A percentile compares a stretch with the other conserved stretches of the same genome.
These are phyloP conservation scores for Triangularia setosa DNA, from an alignment of 2,329 filamentous ascomycete genomes.

Conservation along the genomic window DNA sequence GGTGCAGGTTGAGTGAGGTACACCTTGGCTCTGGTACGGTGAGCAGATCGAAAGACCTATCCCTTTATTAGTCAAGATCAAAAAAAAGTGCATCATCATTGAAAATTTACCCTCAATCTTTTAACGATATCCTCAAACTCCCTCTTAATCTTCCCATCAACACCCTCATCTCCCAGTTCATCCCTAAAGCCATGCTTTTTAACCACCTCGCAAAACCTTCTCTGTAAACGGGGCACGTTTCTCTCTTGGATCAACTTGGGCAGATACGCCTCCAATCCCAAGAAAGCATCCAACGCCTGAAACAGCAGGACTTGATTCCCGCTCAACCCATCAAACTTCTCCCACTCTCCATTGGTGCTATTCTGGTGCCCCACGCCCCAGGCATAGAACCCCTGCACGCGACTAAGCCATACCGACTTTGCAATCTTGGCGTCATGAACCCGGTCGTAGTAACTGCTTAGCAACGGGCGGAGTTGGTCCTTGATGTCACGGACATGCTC, in stretches of 20 bases:
- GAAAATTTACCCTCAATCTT: conserved; percentile 28
- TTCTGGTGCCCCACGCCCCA: conserved; percentile 32
- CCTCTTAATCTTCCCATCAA: conserved; percentile 23
- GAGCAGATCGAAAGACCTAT: conserved; percentile 31
- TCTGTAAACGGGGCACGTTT: conserved; percentile 29
- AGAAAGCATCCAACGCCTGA: conserved; percentile 34
- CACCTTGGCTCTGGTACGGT: conserved; percentile 27
- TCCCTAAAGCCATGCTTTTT: conserved; percentile 25
- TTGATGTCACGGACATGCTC: conserved; percentile 22
- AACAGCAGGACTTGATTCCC: conserved; percentile 36
- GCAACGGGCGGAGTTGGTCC: conserved; percentile 23
- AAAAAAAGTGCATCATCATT: not conserved
- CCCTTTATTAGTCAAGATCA: not conserved
- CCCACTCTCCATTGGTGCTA: conserved; percentile 19
- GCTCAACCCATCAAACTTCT: conserved; percentile 34
- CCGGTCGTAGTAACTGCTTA: conserved; percentile 29
- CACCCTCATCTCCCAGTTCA: conserved; percentile 4
- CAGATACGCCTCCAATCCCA: conserved; percentile 33
- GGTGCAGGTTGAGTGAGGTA: conserved; percentile 32
- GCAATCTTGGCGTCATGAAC: conserved; percentile 30
- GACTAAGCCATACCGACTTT: conserved; percentile 30
- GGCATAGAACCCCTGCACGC: conserved; percentile 35
- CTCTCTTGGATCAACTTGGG: conserved; percentile 18
- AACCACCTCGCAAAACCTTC: conserved; percentile 25
- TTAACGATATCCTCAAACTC: conserved; percentile 32